These are phyloP conservation scores for Euphorbia peplus DNA, from an alignment of 345 rosid species.

Conservation along the genomic window DNA sequence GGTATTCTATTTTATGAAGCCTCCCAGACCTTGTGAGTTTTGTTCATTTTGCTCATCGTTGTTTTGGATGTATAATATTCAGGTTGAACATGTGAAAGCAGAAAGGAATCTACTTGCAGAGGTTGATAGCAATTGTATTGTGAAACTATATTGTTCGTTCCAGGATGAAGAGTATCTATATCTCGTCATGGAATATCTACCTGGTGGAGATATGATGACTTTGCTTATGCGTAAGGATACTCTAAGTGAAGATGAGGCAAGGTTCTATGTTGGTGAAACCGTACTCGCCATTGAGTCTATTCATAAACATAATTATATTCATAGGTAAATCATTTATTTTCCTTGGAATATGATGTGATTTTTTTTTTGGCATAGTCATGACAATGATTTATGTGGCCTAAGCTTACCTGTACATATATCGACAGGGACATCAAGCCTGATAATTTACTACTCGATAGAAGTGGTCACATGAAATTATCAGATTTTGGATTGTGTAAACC, in stretches of 20 bases:
- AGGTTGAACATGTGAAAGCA: constrained; percentile 74
- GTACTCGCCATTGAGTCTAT: constrained; percentile 70
- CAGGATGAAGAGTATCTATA: constrained; percentile 67
- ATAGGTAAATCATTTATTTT: constrained; percentile 40
- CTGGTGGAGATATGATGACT: constrained; percentile 82
- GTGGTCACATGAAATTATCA: constrained; percentile 65
- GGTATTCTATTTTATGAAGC: constrained; percentile 9
- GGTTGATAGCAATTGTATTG: constrained; percentile 68
- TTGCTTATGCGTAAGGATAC: constrained; percentile 69
- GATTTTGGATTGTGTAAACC: constrained; percentile 75
- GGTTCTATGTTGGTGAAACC: constrained; percentile 66
- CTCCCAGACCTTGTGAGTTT: background rate
- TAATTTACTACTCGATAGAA: constrained; percentile 54
- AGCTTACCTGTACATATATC: constrained; percentile 14
- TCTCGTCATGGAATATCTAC: constrained; percentile 69
- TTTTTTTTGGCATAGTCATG: background rate
- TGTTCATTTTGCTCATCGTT: constrained; percentile 11
- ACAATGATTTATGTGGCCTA: background rate
- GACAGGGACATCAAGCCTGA: constrained; percentile 74
- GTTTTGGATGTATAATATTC: constrained; percentile 25
- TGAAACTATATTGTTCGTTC: constrained; percentile 64
- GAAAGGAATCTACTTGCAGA: constrained; percentile 74
- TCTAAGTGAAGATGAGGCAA: constrained; percentile 57
- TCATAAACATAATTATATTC: constrained; percentile 64
- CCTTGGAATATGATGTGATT: background rate